Evolutionary conservation across 805 yeast genomes (phyloP), one percentile per base, ranked within the genome.

Genomic region (Yamadazyma ubonensis): DNA sequence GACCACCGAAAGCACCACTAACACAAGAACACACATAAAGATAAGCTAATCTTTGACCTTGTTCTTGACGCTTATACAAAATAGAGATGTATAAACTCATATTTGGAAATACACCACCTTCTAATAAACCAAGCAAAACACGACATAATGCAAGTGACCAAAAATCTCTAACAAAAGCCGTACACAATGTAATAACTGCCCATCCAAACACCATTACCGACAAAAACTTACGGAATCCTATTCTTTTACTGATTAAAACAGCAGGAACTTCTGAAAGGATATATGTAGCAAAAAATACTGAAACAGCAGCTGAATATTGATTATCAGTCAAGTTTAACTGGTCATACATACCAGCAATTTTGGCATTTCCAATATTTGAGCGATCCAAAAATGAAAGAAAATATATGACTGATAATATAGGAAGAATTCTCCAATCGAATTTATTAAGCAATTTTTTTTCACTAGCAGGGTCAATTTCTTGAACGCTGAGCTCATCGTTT

Each of bases 331-430:
- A 52, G 6, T 63, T 59, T 14, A 75, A 41, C 39, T 66, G 73
- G 19, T 60, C 59, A 0, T 64, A 55, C 44, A 78, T 47, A 3
- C 83, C 83, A 10, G 79, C 81, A 2, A 74, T 65, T 29, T 67
- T 67, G 7, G 83, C 83, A 51, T 78, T 78, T 48, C 83, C 82
- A 39, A 78, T 75, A 51, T 77, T 78, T 10, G 80, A 73, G 43
- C 76, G 67, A 55, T 78, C 83, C 41, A 78, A 57, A 34, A 67
- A 65, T 3, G 78, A 69, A 32, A 71, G 58, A 41, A 75, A 65
- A 51, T 73, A 75, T 30, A 70, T 54, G 15, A 65, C 42, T 6
- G 69, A 55, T 41, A 74, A 54, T 39, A 73, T 53, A 1, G 79
- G 78, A 33, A 74, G 56, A 10, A 73, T 49, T 33, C 60, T 61